Percentiles rank a stretch among this genome's conserved stretches.
phyloP scores from a whole-genome alignment of 2,329 filamentous ascomycete genomes.

The Neobulgaria alba region DNA sequence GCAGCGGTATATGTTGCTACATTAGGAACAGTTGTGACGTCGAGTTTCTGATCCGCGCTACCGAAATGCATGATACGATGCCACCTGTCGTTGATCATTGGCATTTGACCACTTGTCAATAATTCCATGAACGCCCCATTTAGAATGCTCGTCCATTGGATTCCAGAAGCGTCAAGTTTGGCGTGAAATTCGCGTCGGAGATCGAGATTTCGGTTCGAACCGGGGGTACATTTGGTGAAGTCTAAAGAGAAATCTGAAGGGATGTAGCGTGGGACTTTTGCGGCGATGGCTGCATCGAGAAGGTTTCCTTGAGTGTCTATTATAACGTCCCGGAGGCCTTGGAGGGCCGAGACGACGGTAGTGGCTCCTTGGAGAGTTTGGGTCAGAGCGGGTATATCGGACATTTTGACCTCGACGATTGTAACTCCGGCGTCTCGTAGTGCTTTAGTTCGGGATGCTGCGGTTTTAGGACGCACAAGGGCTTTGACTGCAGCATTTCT shows the following conservation, averaged over 20 bases:
- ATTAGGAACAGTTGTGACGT: conserved; percentile 5
- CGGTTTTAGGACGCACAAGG: conserved; percentile 7
- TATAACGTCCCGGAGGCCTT: conserved; percentile 9
- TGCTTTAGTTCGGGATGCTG: conserved; percentile 7
- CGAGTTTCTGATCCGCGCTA: conserved; percentile 6
- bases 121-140: conserved; percentile 10
- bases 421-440: conserved; percentile 6
- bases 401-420: conserved; percentile 8
- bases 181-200: conserved; percentile 7
- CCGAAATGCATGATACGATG: conserved; percentile 9
- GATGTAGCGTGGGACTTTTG: conserved; percentile 49
- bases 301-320: conserved; percentile 5
- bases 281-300: conserved; percentile 47
- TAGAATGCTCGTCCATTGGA: conserved; percentile 8
- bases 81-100: conserved; percentile 8
- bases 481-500: conserved; percentile 9
- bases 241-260: conserved; percentile 42
- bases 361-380: conserved; percentile 5
- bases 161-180: conserved; percentile 8
- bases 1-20: conserved; percentile 8
- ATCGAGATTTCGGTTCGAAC: conserved; percentile 9
- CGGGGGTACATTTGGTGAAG: conserved; percentile 6
- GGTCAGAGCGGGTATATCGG: conserved; percentile 1
- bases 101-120: conserved; percentile 1
- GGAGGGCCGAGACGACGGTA: conserved; percentile 7